These are phyloP conservation scores for Phytopythium boreale DNA, from an alignment of 352 stramenopile species.

Conservation along the genomic window DNA sequence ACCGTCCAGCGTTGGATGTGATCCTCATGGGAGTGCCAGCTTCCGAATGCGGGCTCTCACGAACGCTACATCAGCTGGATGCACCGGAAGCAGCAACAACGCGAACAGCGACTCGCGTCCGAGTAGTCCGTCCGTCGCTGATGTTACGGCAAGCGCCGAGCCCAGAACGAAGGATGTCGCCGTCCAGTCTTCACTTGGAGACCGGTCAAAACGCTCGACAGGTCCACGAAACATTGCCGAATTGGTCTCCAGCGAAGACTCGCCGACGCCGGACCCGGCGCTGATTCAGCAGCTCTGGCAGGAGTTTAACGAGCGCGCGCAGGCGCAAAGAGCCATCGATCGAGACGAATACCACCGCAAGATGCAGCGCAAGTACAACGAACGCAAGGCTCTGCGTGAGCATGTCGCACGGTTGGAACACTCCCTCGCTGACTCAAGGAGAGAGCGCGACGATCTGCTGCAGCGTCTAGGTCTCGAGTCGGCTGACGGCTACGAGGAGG, in stretches of 20 bases:
- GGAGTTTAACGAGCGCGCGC: constrained; percentile 51
- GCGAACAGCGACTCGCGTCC: constrained; percentile 10
- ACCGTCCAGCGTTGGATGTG: constrained; percentile 13
- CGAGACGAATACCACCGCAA: constrained; percentile 59
- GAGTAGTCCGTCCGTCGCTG: constrained; percentile 7
- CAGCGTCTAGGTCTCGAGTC: not conserved
- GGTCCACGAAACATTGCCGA: not conserved
- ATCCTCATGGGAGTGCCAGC: constrained; percentile 11
- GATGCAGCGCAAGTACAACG: constrained; percentile 71
- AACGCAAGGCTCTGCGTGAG: constrained; percentile 52
- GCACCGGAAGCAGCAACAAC: constrained; percentile 13
- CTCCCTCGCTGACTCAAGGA: constrained; percentile 27
- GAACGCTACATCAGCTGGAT: not conserved
- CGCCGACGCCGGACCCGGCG: constrained; percentile 23
- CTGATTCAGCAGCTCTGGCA: constrained; percentile 60
- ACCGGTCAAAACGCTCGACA: not conserved
- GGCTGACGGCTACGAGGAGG: not conserved
- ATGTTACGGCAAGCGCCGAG: not conserved
- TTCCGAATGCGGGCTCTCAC: constrained; percentile 26
- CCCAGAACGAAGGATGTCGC: not conserved
- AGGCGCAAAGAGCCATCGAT: constrained; percentile 36
- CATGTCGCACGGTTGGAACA: constrained; percentile 42
- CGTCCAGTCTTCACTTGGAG: not conserved
- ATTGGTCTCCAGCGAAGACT: not conserved
- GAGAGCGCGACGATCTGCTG: constrained; percentile 29